Conservation (phyloP, 1,139 yeast genomes). For the Candida tetrigidarum region DNA sequence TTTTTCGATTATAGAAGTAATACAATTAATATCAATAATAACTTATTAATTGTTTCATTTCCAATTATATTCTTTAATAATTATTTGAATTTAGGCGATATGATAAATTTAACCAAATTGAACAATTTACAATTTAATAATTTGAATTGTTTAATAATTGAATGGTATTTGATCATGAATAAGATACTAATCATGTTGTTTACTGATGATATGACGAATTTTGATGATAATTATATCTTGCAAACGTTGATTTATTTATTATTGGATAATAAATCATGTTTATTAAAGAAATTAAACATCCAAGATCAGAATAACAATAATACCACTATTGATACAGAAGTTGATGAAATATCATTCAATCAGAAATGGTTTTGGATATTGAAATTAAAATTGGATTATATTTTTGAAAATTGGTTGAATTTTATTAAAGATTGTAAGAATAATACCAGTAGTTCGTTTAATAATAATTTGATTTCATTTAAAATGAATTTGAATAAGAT, state of each 20-base stretch:
- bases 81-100: conserved; percentile 17
- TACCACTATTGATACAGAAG: neutral
- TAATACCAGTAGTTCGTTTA: conserved; percentile 8
- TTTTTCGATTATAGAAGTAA: conserved; percentile 26
- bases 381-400: conserved; percentile 28
- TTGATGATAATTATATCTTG: conserved; percentile 31
- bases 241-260: conserved; percentile 33
- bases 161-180: conserved; percentile 45
- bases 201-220: conserved; percentile 20
- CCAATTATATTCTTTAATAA: conserved; percentile 40
- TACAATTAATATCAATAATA: conserved; percentile 40
- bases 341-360: conserved; percentile 27
- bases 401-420: conserved; percentile 32
- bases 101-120: conserved; percentile 22
- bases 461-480: conserved; percentile 20
- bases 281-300: conserved; percentile 13
- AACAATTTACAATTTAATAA: conserved; percentile 20
- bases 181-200: conserved; percentile 32
- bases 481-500: conserved; percentile 21
- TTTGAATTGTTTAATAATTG: conserved; percentile 31
- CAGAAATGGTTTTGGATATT: conserved; percentile 33
- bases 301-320: neutral
- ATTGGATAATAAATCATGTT: conserved; percentile 18
- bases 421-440: conserved; percentile 17
- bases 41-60: conserved; percentile 46